These are phyloP conservation scores for Takakia lepidozioides DNA, from an alignment of 225 moss, liverwort and hornwort genomes.

Conservation along the genomic window DNA sequence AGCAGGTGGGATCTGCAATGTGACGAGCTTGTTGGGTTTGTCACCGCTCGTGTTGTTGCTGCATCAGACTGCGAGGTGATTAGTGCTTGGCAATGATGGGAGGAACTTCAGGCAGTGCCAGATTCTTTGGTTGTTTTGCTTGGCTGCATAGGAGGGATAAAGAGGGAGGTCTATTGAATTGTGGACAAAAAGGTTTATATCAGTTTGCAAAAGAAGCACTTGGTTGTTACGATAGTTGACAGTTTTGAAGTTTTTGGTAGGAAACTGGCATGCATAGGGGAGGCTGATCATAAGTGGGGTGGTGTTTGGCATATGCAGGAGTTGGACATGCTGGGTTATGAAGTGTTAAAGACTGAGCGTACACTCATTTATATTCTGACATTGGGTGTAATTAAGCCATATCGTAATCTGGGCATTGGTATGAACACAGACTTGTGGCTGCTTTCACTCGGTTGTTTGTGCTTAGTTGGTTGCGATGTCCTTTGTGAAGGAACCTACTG, in stretches of 20 bases:
- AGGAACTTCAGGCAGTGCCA: too few relatives aligned
- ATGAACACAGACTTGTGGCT: background rate
- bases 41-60: slow-evolving; percentile 71
- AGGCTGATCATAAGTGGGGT: too few relatives aligned
- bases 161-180: too few relatives aligned
- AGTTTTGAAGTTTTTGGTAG: too few relatives aligned
- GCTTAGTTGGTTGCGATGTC: background rate
- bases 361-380: slow-evolving; percentile 89
- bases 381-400: slow-evolving; percentile 78
- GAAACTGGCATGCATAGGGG: too few relatives aligned
- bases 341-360: slow-evolving; percentile 59
- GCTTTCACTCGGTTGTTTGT: background rate
- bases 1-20: slow-evolving; percentile 64
- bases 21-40: slow-evolving; percentile 90
- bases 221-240: too few relatives aligned
- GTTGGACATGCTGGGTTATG: slow-evolving; percentile 80
- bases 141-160: too few relatives aligned
- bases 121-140: too few relatives aligned
- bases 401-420: slow-evolving; percentile 87
- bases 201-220: too few relatives aligned
- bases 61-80: slow-evolving; percentile 71
- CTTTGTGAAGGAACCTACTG: too few relatives aligned
- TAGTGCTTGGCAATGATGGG: too few relatives aligned
- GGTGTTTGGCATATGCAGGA: slow-evolving; percentile 54
- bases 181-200: too few relatives aligned